Conservation (phyloP, 495 filamentous ascomycete species). For the Neurospora sp. region DNA sequence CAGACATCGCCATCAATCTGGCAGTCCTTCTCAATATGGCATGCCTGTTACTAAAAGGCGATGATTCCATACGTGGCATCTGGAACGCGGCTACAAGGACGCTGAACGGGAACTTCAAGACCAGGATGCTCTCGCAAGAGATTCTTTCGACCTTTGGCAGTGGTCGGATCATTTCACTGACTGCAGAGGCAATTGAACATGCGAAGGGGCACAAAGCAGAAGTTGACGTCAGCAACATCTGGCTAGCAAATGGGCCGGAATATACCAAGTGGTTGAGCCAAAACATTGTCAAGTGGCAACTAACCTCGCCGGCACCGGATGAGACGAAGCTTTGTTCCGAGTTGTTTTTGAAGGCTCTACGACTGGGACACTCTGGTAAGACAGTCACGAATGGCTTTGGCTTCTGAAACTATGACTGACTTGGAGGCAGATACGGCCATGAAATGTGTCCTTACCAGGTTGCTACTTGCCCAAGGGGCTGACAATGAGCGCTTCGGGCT, state of each 20-base stretch:
- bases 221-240: conserved; percentile 25
- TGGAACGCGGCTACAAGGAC: conserved; percentile 26
- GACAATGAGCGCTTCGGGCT: conserved; percentile 21
- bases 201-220: conserved; percentile 18
- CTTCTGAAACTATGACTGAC: conserved; percentile 4
- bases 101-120: neutral
- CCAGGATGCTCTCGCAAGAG: conserved; percentile 26
- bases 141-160: conserved; percentile 48
- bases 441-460: conserved; percentile 33
- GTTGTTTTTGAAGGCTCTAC: conserved; percentile 54
- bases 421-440: conserved; percentile 42
- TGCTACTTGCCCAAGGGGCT: conserved; percentile 34
- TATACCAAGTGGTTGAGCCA: conserved; percentile 68
- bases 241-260: conserved; percentile 54
- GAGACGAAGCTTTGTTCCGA: conserved; percentile 46
- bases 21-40: conserved; percentile 32
- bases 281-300: conserved; percentile 47
- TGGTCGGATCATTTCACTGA: conserved; percentile 58
- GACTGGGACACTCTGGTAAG: conserved; percentile 65
- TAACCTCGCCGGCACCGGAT: conserved; percentile 24
- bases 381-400: conserved; percentile 7
- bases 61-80: conserved; percentile 42
- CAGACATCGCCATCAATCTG: conserved; percentile 29
- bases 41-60: conserved; percentile 45
- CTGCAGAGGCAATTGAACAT: conserved; percentile 64